phyloP scores from a whole-genome alignment of 1,284 basidiomycete genomes.

The Heterobasidion parviporum region DNA sequence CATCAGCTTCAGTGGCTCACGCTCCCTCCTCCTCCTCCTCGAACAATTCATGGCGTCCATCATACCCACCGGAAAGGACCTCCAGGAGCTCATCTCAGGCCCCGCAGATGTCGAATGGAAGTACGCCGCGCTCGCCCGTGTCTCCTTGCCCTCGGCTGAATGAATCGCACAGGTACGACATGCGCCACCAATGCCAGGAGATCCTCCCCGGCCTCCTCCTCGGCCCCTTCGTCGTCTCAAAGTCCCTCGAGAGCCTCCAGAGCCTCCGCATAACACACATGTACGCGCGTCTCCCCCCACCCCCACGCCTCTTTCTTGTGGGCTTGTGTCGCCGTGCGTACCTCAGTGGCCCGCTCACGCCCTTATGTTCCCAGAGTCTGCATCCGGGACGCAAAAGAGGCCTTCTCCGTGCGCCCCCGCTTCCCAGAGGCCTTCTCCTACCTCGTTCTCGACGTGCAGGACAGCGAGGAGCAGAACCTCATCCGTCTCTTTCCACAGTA shows the following conservation, averaged over 20 bases:
- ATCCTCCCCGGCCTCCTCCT: slow-evolving; percentile 80
- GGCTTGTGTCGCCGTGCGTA: neutral
- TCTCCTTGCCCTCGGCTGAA: slow-evolving; percentile 3
- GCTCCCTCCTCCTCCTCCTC: no score
- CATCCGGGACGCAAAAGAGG: slow-evolving; percentile 81
- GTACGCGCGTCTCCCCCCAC: slow-evolving; percentile 35
- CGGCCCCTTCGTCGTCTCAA: slow-evolving; percentile 85
- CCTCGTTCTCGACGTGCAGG: slow-evolving; percentile 79
- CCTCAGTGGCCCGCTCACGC: neutral
- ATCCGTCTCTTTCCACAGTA: slow-evolving; percentile 77
- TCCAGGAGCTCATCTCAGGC: slow-evolving; percentile 62
- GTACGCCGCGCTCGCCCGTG: slow-evolving; percentile 26
- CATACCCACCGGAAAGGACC: slow-evolving; percentile 24
- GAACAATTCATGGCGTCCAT: no score
- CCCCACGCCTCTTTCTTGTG: neutral
- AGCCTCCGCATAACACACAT: slow-evolving; percentile 77
- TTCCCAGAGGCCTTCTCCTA: slow-evolving; percentile 80
- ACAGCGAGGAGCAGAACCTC: slow-evolving; percentile 86
- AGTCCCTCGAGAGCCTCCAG: slow-evolving; percentile 62
- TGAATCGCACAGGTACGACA: slow-evolving; percentile 70
- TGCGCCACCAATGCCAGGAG: slow-evolving; percentile 89
- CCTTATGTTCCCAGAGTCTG: slow-evolving; percentile 54
- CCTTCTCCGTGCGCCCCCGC: slow-evolving; percentile 79
- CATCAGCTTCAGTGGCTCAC: no score
- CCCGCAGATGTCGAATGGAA: slow-evolving; percentile 75